Percentiles rank a stretch among this genome's conserved stretches.
Conservation (phyloP, 2,329 filamentous ascomycete species). For the Fusarium hostae region DNA sequence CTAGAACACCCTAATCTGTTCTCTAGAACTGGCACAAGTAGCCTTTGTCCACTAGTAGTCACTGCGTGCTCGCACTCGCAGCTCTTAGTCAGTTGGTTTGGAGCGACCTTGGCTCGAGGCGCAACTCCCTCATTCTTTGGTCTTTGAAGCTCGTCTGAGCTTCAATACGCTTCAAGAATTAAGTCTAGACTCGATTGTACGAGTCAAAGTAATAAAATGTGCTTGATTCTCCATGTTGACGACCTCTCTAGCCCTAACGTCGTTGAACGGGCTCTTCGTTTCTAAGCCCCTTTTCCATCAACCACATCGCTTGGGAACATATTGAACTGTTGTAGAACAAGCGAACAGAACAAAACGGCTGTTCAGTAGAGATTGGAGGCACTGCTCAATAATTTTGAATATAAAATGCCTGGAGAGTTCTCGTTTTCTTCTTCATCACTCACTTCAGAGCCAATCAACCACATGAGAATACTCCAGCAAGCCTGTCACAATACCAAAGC, state of each 20-base stretch:
- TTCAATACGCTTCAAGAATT: not conserved
- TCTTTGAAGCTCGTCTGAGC: not conserved
- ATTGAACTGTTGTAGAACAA: not conserved
- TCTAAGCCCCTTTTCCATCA: not conserved
- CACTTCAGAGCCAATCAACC: not conserved
- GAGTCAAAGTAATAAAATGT: rapidly evolving
- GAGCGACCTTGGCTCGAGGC: not conserved
- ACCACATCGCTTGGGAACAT: not conserved
- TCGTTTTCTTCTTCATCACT: not conserved
- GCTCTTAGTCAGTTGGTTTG: not conserved
- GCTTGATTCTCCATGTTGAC: too few relatives aligned
- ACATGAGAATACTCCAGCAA: not conserved
- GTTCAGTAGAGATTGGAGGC: not conserved
- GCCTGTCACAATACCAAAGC: not conserved
- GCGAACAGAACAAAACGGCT: not conserved
- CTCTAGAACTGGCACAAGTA: not conserved
- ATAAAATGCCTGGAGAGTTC: not conserved
- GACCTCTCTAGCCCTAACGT: not conserved
- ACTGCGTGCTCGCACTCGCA: not conserved
- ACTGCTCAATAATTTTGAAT: not conserved
- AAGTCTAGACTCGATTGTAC: rapidly evolving
- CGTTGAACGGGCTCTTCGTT: not conserved
- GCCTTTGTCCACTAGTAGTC: not conserved
- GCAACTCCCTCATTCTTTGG: not conserved
- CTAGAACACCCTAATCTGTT: not conserved